Evolutionary conservation across 805 yeast species (phyloP), one percentile per base, ranked within the genome.

Genomic region (Teunomyces panamensis): DNA sequence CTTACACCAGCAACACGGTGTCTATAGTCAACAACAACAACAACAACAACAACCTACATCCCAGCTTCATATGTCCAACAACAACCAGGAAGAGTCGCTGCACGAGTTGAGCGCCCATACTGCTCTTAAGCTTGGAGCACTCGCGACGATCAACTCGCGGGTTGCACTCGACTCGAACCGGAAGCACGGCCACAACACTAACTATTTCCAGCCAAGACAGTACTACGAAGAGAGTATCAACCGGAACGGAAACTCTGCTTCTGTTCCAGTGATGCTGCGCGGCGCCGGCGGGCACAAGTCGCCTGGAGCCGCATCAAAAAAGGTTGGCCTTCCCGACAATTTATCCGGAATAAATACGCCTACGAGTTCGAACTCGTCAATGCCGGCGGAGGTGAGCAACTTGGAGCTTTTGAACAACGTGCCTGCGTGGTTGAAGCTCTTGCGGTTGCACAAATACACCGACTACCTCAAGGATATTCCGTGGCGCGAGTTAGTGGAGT

Each of bases 391-490:
- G 48, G 71, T 73, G 16, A 57, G 71, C 47, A 68, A 63, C 57
- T 46, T 60, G 37, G 79, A 79, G 50, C 67, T 83, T 51, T 73
- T 94, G 57, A 69, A 73, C 50, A 92, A 94, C 62, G 82, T 94
- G 43, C 96, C 97, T 2, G 85, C 86, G 8, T 94, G 99, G 99
- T 75, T 94, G 65, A 85, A 95, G 65, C 77, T 90, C 9, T 73
- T 92, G 51, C 75, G 99, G 54, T 75, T 94, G 59, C 99, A 94
- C 74, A 94, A 94, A 68, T 94, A 94, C 70, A 91, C 98, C 1
- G 90, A 84, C 30, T 86, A 87, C 49, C 75, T 94, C 53, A 81
- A 85, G 57, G 83, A 81, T 51, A 74, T 85, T 53, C 74, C 78
- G 24, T 94, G 99, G 98, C 73, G 77, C 52, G 87, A 85, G 39